Evolutionary conservation across 345 rosid species (phyloP), one percentile per base, ranked within the genome.

Genomic region (Limnanthes douglasii): DNA sequence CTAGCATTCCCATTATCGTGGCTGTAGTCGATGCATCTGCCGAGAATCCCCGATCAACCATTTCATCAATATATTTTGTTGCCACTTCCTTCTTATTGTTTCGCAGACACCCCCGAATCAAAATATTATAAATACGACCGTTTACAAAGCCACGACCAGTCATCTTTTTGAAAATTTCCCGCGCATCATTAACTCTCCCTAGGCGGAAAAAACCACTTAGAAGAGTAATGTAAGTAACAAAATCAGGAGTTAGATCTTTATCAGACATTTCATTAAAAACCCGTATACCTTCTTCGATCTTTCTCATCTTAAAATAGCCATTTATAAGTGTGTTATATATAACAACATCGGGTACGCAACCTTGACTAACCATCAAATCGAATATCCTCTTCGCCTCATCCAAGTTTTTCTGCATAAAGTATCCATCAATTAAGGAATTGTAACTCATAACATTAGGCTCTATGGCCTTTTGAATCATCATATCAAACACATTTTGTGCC

Each of bases 371-470:
- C 57, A 51, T 52, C 51, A 19, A 35, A 17, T 45, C 3, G 19
- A 60, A 18, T 44, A 65, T 39, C 5, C 20, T 6, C 22, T 4
- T 15, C 19, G 69, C 76, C 24, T 61, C 54, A 8, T 41, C 49
- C 31, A 61, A 3, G 11, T 40, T 49, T 23, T 58, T 45, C 1
- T 30, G 18, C 50, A 23, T 24, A 23, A 72, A 69, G 41, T 43
- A 40, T 24, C 66, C 76, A 11, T 31, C 17, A 20, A 69, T 61
- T 31, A 65, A 13, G 0, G 72, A 48, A 14, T 21, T 65, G 47
- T 54, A 61, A 34, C 72, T 61, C 41, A 61, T 39, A 28, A 61
- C 51, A 26, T 43, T 43, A 34, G 74, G 74, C 4, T 13, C 30
- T 15, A 40, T 1, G 8, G 38, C 64, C 31, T 26, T 43, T 1